A percentile compares a stretch with the other conserved stretches of the same genome.
These are phyloP conservation scores for Stipa capillata DNA, from an alignment of 176 grass and related monocot species.

Conservation along the genomic window DNA sequence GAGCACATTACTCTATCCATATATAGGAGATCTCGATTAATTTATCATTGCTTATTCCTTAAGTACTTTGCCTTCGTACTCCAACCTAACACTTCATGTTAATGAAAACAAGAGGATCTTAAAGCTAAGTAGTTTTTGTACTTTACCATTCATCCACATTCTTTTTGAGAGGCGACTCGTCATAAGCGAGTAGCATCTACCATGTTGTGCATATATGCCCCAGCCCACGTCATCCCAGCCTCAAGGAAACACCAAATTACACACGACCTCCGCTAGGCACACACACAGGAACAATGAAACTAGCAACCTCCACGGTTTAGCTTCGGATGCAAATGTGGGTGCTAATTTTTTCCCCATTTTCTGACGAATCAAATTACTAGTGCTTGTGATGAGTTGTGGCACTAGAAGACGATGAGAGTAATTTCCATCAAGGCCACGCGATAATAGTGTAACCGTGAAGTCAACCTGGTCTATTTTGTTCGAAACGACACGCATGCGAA, in stretches of 20 bases:
- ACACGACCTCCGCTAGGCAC: not conserved
- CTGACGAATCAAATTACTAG: not conserved
- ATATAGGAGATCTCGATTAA: too few relatives aligned
- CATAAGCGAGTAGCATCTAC: not conserved
- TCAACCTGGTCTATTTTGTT: not conserved
- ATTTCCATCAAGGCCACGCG: not conserved
- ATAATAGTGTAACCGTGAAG: not conserved
- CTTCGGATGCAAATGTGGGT: not conserved
- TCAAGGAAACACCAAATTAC: too few relatives aligned
- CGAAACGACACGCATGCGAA: not conserved
- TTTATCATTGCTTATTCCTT: too few relatives aligned
- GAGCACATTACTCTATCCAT: too few relatives aligned
- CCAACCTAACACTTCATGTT: too few relatives aligned
- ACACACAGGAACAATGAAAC: not conserved
- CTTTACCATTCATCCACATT: too few relatives aligned
- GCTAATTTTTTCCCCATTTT: not conserved
- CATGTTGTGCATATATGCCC: not conserved
- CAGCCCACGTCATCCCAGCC: too few relatives aligned
- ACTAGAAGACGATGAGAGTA: not conserved
- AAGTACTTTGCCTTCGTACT: too few relatives aligned
- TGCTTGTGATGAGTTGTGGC: not conserved
- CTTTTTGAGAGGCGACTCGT: not conserved
- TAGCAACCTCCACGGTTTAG: not conserved
- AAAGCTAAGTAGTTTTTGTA: too few relatives aligned
- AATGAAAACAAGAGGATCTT: too few relatives aligned